These are phyloP conservation scores for Diaporthe sp. DNA, from an alignment of 2,329 filamentous ascomycete species.

Conservation along the genomic window DNA sequence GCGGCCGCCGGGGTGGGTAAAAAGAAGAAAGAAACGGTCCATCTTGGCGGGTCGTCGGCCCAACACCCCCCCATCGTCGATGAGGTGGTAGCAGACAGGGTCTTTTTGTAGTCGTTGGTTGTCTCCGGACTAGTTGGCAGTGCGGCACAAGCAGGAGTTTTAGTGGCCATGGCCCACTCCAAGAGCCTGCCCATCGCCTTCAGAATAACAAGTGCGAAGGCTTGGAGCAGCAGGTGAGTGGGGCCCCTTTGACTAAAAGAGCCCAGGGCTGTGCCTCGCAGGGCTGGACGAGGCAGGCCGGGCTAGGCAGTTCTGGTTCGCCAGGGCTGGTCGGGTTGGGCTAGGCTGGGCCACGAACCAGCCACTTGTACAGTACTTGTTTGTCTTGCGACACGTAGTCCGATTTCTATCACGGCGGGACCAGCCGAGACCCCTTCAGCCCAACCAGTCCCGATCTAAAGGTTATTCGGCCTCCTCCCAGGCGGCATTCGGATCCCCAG, in stretches of 20 bases:
- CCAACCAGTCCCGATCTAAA: slow-evolving; percentile 36
- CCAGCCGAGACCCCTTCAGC: background rate
- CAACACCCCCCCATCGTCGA: background rate
- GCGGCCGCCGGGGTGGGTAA: background rate
- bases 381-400: background rate
- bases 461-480: slow-evolving; percentile 49
- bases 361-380: background rate
- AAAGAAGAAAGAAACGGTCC: background rate
- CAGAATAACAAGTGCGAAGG: background rate
- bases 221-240: background rate
- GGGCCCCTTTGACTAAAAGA: background rate
- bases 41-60: background rate
- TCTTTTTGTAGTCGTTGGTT: background rate
- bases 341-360: background rate
- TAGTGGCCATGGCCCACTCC: background rate
- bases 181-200: background rate
- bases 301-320: background rate
- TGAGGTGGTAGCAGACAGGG: background rate
- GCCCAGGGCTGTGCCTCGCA: background rate
- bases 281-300: slow-evolving; percentile 7
- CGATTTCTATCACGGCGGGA: background rate
- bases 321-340: background rate
- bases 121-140: background rate
- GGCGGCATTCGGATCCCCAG: slow-evolving; percentile 70
- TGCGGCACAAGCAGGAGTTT: background rate